Evolutionary conservation across 1,139 yeast genomes (phyloP).

Genomic region (Wickerhamomyces sp.): DNA sequence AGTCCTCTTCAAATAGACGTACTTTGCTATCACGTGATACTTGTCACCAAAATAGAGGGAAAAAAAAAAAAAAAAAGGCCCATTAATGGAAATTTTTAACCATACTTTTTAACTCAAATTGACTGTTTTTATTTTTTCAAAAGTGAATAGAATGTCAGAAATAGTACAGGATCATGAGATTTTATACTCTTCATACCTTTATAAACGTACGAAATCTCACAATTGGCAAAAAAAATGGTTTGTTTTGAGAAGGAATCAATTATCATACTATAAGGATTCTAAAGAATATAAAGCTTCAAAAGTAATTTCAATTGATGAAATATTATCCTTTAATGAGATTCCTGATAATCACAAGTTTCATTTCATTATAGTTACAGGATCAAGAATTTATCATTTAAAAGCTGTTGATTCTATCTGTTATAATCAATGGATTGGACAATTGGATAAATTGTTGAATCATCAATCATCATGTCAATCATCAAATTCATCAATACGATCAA

Average conservation of each 20-base stretch:
- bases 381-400: conserved; percentile 39
- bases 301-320: conserved; percentile 32
- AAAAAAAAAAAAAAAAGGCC: not conserved
- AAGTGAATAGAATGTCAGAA: not conserved
- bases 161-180: conserved; percentile 8
- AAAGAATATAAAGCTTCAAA: conserved; percentile 51
- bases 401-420: conserved; percentile 34
- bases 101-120: not conserved
- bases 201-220: conserved; percentile 20
- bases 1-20: too few relatives aligned
- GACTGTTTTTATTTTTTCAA: not conserved
- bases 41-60: not conserved
- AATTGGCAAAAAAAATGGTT: conserved; percentile 53
- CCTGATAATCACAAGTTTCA: conserved; percentile 34
- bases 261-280: conserved; percentile 54
- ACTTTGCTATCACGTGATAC: too few relatives aligned
- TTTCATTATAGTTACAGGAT: conserved; percentile 28
- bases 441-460: conserved; percentile 12
- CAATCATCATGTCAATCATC: not conserved
- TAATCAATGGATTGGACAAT: conserved; percentile 36
- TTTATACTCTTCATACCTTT: conserved; percentile 12
- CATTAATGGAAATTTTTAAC: not conserved
- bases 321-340: conserved; percentile 31
- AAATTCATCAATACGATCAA: not conserved
- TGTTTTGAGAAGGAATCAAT: conserved; percentile 49